These are phyloP conservation scores for Globomyces sp. DNA, from an alignment of 371 early-diverging fungal species.

Conservation along the genomic window DNA sequence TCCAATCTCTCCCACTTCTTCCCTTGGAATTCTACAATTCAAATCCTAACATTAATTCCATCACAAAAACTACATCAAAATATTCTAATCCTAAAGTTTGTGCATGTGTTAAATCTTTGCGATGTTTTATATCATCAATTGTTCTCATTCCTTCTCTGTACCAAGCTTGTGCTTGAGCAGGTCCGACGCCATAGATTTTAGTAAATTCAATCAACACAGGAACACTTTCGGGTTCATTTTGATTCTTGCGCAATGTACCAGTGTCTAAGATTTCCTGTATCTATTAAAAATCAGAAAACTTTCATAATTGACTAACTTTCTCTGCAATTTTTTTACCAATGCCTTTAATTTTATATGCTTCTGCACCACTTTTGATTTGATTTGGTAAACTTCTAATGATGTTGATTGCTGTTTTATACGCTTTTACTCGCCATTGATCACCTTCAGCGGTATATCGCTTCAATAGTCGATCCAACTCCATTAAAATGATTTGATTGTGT, in stretches of 20 bases:
- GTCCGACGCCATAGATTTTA: conserved; percentile 15
- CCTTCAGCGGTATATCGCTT: conserved; percentile 11
- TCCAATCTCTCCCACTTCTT: conserved; percentile 30
- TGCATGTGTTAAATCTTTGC: conserved; percentile 7
- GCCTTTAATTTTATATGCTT: conserved; percentile 1
- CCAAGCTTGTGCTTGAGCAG: neutral
- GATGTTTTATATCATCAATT: conserved; percentile 8
- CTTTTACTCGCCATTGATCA: conserved; percentile 7
- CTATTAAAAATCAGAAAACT: too few species aligned
- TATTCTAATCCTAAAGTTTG: conserved; percentile 3
- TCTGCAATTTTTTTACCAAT: conserved; percentile 14
- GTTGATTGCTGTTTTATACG: conserved; percentile 7
- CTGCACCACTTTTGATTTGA: neutral
- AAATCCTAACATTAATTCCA: conserved; percentile 24
- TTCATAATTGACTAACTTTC: neutral
- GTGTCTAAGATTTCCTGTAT: conserved; percentile 14
- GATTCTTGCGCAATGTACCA: neutral
- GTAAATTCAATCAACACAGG: neutral
- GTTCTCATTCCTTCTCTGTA: conserved; percentile 12
- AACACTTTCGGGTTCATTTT: conserved; percentile 1
- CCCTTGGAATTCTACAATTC: conserved; percentile 39
- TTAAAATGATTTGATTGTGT: neutral
- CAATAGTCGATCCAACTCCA: neutral
- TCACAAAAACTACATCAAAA: conserved; percentile 3
- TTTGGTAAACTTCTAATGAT: conserved; percentile 3